Percentiles rank a stretch among this genome's conserved stretches.
Evolutionary conservation across 768 basidiomycete species (phyloP).

Genomic region (Suillus hirtellus): DNA sequence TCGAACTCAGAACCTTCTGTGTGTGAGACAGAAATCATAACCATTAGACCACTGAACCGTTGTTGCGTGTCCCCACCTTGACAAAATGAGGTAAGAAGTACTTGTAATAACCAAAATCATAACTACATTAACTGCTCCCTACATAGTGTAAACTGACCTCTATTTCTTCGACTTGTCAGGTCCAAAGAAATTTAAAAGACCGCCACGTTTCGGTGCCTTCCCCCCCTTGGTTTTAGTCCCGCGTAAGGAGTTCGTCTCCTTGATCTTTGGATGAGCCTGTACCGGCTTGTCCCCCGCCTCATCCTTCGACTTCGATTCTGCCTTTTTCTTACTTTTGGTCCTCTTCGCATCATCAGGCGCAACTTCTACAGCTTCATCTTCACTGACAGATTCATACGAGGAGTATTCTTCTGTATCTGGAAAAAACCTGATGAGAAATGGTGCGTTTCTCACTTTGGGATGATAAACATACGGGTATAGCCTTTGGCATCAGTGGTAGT

Average conservation of each 20-base stretch:
- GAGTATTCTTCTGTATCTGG: conserved; percentile 79
- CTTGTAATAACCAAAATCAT: background rate
- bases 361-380: conserved; percentile 47
- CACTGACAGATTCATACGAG: conserved; percentile 76
- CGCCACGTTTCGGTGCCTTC: conserved; percentile 25
- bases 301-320: conserved; percentile 19
- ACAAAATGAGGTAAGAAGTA: background rate
- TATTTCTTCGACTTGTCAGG: conserved; percentile 32
- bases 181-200: conserved; percentile 34
- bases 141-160: background rate
- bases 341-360: conserved; percentile 26
- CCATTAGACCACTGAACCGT: conserved; percentile 47
- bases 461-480: conserved; percentile 58
- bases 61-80: background rate
- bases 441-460: background rate
- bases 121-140: background rate
- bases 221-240: conserved; percentile 22
- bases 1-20: conserved; percentile 52
- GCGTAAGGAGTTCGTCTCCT: conserved; percentile 16
- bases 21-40: conserved; percentile 50
- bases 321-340: conserved; percentile 22
- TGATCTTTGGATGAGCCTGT: conserved; percentile 17
- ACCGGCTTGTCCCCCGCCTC: conserved; percentile 26
- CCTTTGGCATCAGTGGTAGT: conserved; percentile 63
- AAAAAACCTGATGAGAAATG: conserved; percentile 4